These are phyloP conservation scores for Vinca minor DNA, from an alignment of 257 asterid genomes.

Conservation along the genomic window DNA sequence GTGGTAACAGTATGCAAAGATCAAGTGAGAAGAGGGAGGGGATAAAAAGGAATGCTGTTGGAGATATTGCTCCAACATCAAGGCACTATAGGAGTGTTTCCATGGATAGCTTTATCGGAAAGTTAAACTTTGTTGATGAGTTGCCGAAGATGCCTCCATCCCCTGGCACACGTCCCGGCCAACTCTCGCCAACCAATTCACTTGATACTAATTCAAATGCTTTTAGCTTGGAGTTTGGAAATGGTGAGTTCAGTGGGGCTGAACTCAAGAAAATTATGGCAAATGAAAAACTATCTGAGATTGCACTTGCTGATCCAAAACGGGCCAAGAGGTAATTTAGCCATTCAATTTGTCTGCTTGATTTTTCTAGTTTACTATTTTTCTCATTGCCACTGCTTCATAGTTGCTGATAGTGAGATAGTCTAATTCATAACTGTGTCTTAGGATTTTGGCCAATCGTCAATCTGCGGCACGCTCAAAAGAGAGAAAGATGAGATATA, in stretches of 20 bases:
- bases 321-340: conserved; percentile 50
- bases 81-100: conserved; percentile 86
- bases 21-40: conserved; percentile 53
- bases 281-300: conserved; percentile 59
- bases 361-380: not conserved
- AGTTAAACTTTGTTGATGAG: conserved; percentile 59
- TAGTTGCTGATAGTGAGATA: not conserved
- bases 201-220: conserved; percentile 37
- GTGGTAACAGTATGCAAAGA: conserved; percentile 39
- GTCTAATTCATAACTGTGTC: conserved; percentile 2
- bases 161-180: conserved; percentile 49
- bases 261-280: conserved; percentile 63
- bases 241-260: conserved; percentile 57
- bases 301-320: conserved; percentile 58
- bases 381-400: not conserved
- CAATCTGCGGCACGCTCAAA: conserved; percentile 75
- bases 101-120: conserved; percentile 84
- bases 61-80: conserved; percentile 62
- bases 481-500: conserved; percentile 63
- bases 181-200: conserved; percentile 41
- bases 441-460: conserved; percentile 63
- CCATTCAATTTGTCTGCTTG: not conserved
- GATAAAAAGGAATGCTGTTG: conserved; percentile 59
- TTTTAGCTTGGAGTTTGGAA: conserved; percentile 51
- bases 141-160: conserved; percentile 66